phyloP scores from a whole-genome alignment of 2,329 filamentous ascomycete genomes.

The Camillea tinctor region DNA sequence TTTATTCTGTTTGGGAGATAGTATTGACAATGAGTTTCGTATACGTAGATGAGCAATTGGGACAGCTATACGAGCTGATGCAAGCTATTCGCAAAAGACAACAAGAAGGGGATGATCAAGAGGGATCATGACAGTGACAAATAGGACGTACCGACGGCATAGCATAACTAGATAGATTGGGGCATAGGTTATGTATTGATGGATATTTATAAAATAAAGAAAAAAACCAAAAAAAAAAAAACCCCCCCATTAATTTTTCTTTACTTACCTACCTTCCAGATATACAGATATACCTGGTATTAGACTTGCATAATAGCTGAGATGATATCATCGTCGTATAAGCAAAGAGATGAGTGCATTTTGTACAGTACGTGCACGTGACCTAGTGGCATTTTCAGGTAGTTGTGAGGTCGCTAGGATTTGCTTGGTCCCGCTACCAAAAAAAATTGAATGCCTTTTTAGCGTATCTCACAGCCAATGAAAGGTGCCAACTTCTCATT shows the following conservation, averaged over 20 bases:
- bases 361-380: neutral
- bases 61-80: conserved; percentile 94
- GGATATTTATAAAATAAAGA: too few relatives aligned
- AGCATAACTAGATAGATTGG: too few relatives aligned
- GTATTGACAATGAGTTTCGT: conserved; percentile 5
- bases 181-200: too few relatives aligned
- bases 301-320: too few relatives aligned
- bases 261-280: too few relatives aligned
- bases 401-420: too few relatives aligned
- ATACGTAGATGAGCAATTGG: conserved; percentile 78
- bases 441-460: conserved; percentile 1
- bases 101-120: conserved; percentile 23
- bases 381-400: neutral
- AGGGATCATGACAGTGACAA: conserved; percentile 3
- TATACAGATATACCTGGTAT: too few relatives aligned
- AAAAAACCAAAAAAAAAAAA: too few relatives aligned
- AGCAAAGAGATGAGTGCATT: neutral
- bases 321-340: too few relatives aligned
- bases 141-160: neutral
- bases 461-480: neutral
- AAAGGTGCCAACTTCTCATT: neutral
- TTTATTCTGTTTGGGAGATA: neutral
- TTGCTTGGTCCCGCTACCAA: too few relatives aligned
- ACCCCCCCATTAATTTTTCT: too few relatives aligned
- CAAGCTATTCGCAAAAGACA: conserved; percentile 61